Conservation (phyloP, 768 basidiomycete species). For the Dendrothele bispora region DNA sequence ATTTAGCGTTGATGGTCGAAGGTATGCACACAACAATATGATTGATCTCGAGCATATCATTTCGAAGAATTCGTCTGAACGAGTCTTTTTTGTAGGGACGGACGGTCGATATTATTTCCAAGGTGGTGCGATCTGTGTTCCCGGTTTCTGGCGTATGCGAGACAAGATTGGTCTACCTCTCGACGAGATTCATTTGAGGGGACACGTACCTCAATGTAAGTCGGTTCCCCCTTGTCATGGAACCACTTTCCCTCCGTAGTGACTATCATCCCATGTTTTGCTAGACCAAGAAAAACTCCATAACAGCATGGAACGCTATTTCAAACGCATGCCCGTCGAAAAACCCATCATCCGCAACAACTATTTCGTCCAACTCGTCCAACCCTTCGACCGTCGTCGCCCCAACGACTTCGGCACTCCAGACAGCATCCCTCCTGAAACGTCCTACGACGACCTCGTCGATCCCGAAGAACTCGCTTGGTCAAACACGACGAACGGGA, state of each 20-base stretch:
- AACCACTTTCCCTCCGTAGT: neutral
- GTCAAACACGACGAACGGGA: slow-evolving; percentile 53
- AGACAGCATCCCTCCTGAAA: slow-evolving; percentile 11
- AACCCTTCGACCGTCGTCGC: slow-evolving; percentile 18
- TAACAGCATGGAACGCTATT: slow-evolving; percentile 66
- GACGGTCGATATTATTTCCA: slow-evolving; percentile 77
- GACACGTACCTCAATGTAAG: slow-evolving; percentile 75
- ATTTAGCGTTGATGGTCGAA: slow-evolving; percentile 61
- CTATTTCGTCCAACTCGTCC: slow-evolving; percentile 48
- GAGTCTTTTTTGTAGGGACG: slow-evolving; percentile 36
- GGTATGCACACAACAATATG: too few relatives aligned
- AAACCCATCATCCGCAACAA: slow-evolving; percentile 75
- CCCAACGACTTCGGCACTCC: slow-evolving; percentile 11
- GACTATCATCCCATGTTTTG: neutral
- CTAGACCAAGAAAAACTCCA: slow-evolving; percentile 53
- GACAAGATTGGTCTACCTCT: slow-evolving; percentile 76
- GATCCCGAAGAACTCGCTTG: slow-evolving; percentile 72
- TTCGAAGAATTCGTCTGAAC: slow-evolving; percentile 5
- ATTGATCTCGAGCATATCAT: slow-evolving; percentile 10
- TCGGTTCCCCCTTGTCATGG: slow-evolving; percentile 7
- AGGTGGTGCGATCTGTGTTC: slow-evolving; percentile 65
- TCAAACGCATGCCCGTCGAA: slow-evolving; percentile 62
- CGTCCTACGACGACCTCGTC: slow-evolving; percentile 23
- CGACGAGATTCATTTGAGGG: slow-evolving; percentile 69
- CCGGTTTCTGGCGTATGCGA: slow-evolving; percentile 73